Percentiles rank a stretch among this genome's conserved stretches.
Evolutionary conservation across 1,284 basidiomycete genomes (phyloP).

Genomic region (Fomitopsis betulina): DNA sequence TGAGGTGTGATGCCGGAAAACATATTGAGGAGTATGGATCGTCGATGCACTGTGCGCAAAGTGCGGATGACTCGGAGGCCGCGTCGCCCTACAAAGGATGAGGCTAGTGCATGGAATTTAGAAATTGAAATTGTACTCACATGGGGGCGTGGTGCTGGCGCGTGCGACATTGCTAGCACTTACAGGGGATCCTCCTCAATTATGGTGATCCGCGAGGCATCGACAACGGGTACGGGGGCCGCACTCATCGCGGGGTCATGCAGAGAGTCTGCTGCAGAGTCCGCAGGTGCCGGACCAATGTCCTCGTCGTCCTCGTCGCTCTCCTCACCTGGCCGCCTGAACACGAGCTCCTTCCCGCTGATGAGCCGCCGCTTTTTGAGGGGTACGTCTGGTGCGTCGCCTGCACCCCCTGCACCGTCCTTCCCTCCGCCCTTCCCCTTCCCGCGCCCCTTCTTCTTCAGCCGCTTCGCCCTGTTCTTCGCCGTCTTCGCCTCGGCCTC

Average conservation of each 20-base stretch:
- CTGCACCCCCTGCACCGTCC: constrained; percentile 13
- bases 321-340: constrained; percentile 50
- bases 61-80: no score
- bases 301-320: constrained; percentile 37
- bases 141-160: no score
- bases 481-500: constrained; percentile 81
- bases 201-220: constrained; percentile 40
- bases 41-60: no score
- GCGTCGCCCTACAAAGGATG: no score
- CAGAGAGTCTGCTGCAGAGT: constrained; percentile 4
- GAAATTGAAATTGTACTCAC: no score
- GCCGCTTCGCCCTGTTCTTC: constrained; percentile 87
- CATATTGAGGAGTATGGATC: no score
- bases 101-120: no score
- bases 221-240: constrained; percentile 24
- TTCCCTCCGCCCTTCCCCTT: constrained; percentile 32
- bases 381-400: constrained; percentile 26
- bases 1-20: no score
- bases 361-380: constrained; percentile 50
- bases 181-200: constrained; percentile 43
- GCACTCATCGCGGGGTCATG: constrained; percentile 9
- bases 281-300: constrained; percentile 19
- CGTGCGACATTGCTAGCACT: neutral
- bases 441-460: constrained; percentile 80
- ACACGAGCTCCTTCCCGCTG: constrained; percentile 56